phyloP scores from a whole-genome alignment of 139 green algal species.

The Chlamydomonas sp. region DNA sequence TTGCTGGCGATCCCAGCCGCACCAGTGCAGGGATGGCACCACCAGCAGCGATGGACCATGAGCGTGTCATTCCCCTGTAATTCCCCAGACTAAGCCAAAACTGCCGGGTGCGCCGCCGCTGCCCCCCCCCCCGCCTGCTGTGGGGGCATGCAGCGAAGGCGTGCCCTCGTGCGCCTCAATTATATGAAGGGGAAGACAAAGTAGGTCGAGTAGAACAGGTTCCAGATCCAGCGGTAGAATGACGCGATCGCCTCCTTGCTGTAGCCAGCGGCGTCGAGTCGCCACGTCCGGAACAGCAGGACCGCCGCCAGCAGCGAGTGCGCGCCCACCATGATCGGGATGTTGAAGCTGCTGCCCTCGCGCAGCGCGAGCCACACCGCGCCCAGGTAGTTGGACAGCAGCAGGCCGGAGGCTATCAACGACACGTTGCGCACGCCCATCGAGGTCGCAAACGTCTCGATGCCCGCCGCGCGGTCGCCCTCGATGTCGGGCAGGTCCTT shows the following conservation, averaged over 20 bases:
- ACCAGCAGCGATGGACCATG: too few species aligned
- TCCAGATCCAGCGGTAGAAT: conserved; percentile 92
- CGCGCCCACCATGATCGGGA: conserved; percentile 69
- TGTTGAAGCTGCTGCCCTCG: conserved; percentile 60
- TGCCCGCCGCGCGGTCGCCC: conserved; percentile 82
- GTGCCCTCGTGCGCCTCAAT: too few species aligned
- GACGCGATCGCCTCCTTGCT: conserved; percentile 52
- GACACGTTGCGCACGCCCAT: conserved; percentile 69
- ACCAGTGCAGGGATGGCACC: too few species aligned
- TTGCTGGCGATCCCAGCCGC: too few species aligned
- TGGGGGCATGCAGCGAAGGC: too few species aligned
- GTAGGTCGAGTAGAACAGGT: conserved; percentile 96
- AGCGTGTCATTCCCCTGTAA: too few species aligned
- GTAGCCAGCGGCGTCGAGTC: conserved; percentile 38
- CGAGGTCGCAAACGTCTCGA: conserved; percentile 87
- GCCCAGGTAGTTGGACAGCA: conserved; percentile 84
- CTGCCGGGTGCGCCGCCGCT: too few species aligned
- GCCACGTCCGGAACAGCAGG: conserved; percentile 29
- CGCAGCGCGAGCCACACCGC: conserved; percentile 62
- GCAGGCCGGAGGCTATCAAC: conserved; percentile 56
- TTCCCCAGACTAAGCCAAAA: too few species aligned
- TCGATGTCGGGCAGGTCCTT: conserved; percentile 97
- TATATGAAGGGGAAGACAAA: conserved; percentile 78
- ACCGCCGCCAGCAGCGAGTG: conserved; percentile 59
- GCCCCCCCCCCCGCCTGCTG: too few species aligned